phyloP scores from a whole-genome alignment of 805 yeast genomes.

The Wickerhamomyces ciferrii region DNA sequence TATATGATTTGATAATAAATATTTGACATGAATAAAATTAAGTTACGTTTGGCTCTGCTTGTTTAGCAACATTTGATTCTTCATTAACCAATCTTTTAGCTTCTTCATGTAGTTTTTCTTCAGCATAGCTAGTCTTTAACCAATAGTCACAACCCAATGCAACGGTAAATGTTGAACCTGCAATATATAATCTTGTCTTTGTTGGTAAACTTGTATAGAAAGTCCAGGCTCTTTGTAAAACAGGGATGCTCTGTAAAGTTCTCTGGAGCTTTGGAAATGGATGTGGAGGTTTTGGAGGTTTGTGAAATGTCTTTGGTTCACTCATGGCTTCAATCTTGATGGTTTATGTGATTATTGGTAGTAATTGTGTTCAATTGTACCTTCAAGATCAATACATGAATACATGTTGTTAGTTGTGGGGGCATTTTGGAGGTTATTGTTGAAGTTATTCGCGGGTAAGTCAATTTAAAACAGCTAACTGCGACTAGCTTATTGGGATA shows the following conservation, averaged over 20 bases:
- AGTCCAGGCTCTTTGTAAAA: conserved; percentile 1
- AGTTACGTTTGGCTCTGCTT: no score
- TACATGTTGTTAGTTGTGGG: no score
- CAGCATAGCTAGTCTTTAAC: conserved; percentile 7
- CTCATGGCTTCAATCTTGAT: no score
- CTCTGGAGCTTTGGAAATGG: neutral
- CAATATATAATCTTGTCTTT: conserved; percentile 20
- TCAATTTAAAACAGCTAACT: no score
- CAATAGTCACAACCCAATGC: conserved; percentile 20
- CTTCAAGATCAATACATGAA: no score
- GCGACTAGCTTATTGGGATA: no score
- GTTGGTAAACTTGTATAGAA: conserved; percentile 20
- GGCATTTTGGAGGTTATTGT: no score
- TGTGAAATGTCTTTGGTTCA: conserved; percentile 13
- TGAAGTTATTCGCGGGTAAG: no score
- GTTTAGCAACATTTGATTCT: neutral
- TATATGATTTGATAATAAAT: no score
- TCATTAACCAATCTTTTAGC: conserved; percentile 11
- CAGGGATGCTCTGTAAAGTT: neutral
- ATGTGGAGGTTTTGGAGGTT: conserved; percentile 1
- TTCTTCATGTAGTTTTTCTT: conserved; percentile 7
- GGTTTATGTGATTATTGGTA: no score
- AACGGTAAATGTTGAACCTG: conserved; percentile 22
- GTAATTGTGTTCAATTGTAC: no score
- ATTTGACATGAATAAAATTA: no score